These are phyloP conservation scores for Triadica sebifera DNA, from an alignment of 345 rosid species.

Conservation along the genomic window DNA sequence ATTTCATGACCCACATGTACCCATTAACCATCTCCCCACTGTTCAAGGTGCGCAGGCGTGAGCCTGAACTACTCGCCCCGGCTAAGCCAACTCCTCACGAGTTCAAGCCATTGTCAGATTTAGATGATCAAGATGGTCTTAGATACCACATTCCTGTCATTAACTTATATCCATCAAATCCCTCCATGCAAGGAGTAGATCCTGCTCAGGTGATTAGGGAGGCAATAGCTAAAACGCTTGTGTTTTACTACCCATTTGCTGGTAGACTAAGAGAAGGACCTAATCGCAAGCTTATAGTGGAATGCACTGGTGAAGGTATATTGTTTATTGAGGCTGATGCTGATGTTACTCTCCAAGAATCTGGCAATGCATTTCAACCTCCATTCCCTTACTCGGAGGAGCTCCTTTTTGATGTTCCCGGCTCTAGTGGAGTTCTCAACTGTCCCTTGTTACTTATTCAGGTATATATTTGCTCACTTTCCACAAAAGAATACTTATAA, in stretches of 20 bases:
- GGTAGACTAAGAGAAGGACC: constrained; percentile 12
- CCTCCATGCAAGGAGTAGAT: constrained; percentile 6
- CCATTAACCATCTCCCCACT: too few species aligned
- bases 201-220: neutral
- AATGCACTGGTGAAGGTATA: constrained; percentile 4
- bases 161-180: neutral
- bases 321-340: constrained; percentile 17
- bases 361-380: neutral
- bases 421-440: neutral
- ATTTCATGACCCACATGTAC: too few species aligned
- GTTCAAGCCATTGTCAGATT: constrained; percentile 1
- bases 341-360: constrained; percentile 4
- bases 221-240: constrained; percentile 3
- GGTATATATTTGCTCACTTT: neutral
- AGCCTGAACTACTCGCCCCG: neutral
- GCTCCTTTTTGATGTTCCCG: constrained; percentile 6
- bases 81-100: constrained; percentile 15
- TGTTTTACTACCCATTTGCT: constrained; percentile 15
- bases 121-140: constrained; percentile 7
- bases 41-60: neutral
- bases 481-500: neutral
- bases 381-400: constrained; percentile 10
- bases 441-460: constrained; percentile 15
- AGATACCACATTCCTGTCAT: neutral
- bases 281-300: constrained; percentile 5